A percentile compares a stretch with the other conserved stretches of the same genome.
Evolutionary conservation across 805 yeast genomes (phyloP).

Genomic region (Yarrowia osloensis): DNA sequence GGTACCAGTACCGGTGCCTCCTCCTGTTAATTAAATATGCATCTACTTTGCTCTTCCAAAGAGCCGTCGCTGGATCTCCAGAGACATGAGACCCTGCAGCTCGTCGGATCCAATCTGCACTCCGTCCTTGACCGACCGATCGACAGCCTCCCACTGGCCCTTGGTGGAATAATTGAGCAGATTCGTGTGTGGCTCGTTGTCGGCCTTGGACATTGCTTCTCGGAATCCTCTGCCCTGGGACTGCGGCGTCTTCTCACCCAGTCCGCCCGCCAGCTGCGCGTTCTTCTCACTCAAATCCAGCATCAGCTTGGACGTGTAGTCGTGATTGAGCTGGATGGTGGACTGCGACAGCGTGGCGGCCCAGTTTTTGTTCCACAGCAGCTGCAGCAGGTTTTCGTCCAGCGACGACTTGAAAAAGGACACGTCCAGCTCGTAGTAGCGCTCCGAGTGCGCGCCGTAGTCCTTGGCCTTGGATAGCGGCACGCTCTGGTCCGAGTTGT

Average conservation of each 20-base stretch:
- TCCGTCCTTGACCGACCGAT: neutral
- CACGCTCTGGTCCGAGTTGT: constrained; percentile 36
- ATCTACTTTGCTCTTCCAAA: neutral
- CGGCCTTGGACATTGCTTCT: constrained; percentile 26
- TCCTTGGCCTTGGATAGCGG: constrained; percentile 60
- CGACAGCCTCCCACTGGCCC: constrained; percentile 24
- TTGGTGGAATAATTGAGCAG: constrained; percentile 4
- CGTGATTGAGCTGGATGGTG: constrained; percentile 37
- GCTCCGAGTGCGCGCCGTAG: constrained; percentile 69
- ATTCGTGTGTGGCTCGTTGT: constrained; percentile 2
- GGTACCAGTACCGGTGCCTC: too few relatives aligned
- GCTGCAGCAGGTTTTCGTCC: constrained; percentile 52
- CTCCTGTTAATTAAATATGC: constrained; percentile 4
- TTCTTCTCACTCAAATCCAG: constrained; percentile 39
- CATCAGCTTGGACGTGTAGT: constrained; percentile 39
- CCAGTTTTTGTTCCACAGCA: constrained; percentile 53
- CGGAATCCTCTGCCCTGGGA: constrained; percentile 19
- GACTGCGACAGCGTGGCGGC: constrained; percentile 45
- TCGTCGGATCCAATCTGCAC: constrained; percentile 36
- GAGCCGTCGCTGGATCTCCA: constrained; percentile 34
- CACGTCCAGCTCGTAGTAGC: constrained; percentile 67
- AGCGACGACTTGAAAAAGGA: constrained; percentile 56
- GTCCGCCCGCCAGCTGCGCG: constrained; percentile 28
- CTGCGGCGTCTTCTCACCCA: constrained; percentile 2
- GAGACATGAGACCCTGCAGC: constrained; percentile 38